Evolutionary conservation across 78 protist species (phyloP).

Genomic region (Capsaspora owczarzaki): DNA sequence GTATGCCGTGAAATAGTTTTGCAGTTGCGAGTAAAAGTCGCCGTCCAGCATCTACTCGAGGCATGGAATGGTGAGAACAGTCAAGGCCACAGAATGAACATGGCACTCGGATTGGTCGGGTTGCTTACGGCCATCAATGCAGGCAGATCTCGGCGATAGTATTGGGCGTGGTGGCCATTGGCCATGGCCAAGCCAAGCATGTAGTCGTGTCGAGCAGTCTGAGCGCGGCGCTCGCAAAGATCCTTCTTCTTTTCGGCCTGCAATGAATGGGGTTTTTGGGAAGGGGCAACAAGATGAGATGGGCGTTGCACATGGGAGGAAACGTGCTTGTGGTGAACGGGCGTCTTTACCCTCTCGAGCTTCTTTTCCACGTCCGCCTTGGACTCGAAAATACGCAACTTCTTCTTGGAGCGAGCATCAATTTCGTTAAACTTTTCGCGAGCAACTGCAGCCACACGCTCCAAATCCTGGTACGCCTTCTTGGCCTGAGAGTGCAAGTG

Average conservation of each 20-base stretch:
- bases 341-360: neutral
- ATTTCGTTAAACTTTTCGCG: neutral
- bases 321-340: neutral
- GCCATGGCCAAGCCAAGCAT: neutral
- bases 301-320: neutral
- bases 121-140: neutral
- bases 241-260: neutral
- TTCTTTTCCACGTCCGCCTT: neutral
- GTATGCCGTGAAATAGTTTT: neutral
- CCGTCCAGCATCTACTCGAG: neutral
- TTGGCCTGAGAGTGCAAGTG: neutral
- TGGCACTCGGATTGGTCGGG: too few species aligned
- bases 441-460: neutral
- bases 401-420: neutral
- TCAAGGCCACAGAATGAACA: too few species aligned
- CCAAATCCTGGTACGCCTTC: neutral
- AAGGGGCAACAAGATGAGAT: neutral
- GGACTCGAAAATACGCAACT: neutral
- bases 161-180: neutral
- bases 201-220: neutral
- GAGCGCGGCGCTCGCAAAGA: conserved; percentile 8
- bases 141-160: neutral
- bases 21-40: neutral
- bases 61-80: too few species aligned
- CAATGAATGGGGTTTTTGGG: neutral